Evolutionary conservation across 2,329 filamentous ascomycete species (phyloP).

Genomic region (Cryoendolithus antarcticus): DNA sequence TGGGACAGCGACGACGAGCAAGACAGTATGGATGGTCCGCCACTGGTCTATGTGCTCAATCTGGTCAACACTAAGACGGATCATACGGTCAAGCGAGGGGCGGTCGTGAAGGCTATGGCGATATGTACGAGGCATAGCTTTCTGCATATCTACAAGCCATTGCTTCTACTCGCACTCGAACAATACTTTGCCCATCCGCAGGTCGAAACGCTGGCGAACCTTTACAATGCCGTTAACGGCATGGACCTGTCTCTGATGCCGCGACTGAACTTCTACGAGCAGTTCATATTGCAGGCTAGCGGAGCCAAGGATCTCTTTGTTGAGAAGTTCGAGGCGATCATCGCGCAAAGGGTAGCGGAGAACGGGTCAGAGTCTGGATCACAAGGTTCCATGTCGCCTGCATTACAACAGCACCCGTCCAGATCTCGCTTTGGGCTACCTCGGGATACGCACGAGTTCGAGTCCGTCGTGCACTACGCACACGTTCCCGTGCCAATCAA

Average conservation of each 20-base stretch:
- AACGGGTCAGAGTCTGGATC: conserved; percentile 18
- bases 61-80: conserved; percentile 97
- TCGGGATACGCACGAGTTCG: conserved; percentile 93
- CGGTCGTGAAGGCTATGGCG: conserved; percentile 95
- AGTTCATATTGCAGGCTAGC: conserved; percentile 73
- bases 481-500: conserved; percentile 95
- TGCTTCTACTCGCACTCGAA: conserved; percentile 80
- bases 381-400: conserved; percentile 11
- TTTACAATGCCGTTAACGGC: conserved; percentile 86
- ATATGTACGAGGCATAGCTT: conserved; percentile 97
- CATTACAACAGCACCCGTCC: conserved; percentile 14
- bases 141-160: conserved; percentile 95
- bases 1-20: conserved; percentile 38
- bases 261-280: conserved; percentile 67
- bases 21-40: conserved; percentile 62
- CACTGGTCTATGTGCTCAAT: conserved; percentile 92
- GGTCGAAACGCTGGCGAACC: conserved; percentile 71
- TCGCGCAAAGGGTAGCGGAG: conserved; percentile 65
- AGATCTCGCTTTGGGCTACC: conserved; percentile 57
- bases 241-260: conserved; percentile 97
- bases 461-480: conserved; percentile 90
- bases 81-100: conserved; percentile 79
- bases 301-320: conserved; percentile 94
- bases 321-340: conserved; percentile 94
- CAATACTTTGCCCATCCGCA: conserved; percentile 93